Conservation (phyloP, 2,329 filamentous ascomycete genomes). For the Talaromyces amestolkiae region DNA sequence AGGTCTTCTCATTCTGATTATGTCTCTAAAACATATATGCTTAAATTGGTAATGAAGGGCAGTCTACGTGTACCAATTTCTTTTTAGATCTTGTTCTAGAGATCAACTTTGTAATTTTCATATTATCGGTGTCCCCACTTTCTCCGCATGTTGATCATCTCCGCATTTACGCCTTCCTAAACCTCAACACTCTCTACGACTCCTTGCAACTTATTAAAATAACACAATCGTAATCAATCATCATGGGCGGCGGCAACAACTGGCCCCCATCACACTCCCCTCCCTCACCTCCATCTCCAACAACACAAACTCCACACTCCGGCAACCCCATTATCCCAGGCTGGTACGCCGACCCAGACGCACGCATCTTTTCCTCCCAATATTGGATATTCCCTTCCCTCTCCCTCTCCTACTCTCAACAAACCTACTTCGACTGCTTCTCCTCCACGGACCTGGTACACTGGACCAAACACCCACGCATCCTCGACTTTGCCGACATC, state of each 20-base stretch:
- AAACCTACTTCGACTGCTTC: conserved; percentile 54
- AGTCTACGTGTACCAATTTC: too few species aligned
- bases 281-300: not conserved
- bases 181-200: not conserved
- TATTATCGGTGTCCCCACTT: conserved; percentile 15
- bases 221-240: not conserved
- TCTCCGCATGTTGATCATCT: conserved; percentile 12
- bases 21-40: too few species aligned
- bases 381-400: conserved; percentile 53
- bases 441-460: conserved; percentile 50
- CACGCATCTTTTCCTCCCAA: conserved; percentile 44
- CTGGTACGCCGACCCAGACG: conserved; percentile 55
- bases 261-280: not conserved
- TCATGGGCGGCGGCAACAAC: conserved; percentile 1
- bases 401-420: conserved; percentile 46
- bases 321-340: conserved; percentile 49
- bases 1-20: too few species aligned
- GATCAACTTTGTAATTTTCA: not conserved
- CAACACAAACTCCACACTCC: not conserved
- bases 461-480: conserved; percentile 49
- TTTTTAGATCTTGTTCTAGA: too few species aligned
- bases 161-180: not conserved
- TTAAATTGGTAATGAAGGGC: too few species aligned
- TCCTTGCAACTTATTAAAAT: not conserved
- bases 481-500: conserved; percentile 43